A percentile compares a stretch with the other conserved stretches of the same genome.
Evolutionary conservation across 495 filamentous ascomycete species (phyloP).

Genomic region (Penicillium samsonianum): DNA sequence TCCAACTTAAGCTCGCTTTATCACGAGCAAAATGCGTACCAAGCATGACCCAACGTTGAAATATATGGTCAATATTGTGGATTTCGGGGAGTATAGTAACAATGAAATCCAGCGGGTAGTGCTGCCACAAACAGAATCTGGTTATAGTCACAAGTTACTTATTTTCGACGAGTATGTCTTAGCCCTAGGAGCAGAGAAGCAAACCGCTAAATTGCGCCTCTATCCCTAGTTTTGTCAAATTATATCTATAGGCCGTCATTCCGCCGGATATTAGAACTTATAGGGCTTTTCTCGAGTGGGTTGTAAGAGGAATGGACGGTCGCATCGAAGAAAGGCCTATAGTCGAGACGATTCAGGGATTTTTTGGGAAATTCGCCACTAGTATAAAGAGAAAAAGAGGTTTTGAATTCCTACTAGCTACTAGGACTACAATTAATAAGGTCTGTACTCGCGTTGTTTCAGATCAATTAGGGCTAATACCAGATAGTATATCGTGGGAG

Average conservation of each 20-base stretch:
- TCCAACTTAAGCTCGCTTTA: no score
- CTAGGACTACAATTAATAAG: slow-evolving; percentile 4
- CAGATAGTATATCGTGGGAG: slow-evolving; percentile 7
- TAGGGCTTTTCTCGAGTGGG: slow-evolving; percentile 5
- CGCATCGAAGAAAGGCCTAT: slow-evolving; percentile 10
- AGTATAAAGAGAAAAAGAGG: slow-evolving; percentile 1
- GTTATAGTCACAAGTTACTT: neutral
- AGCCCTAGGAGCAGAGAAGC: neutral
- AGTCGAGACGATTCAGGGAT: slow-evolving; percentile 4
- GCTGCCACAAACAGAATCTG: no score
- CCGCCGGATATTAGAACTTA: neutral
- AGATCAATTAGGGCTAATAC: neutral
- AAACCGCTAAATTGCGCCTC: neutral
- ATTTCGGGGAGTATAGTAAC: no score
- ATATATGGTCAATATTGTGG: no score
- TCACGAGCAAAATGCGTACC: no score
- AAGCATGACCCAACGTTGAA: no score
- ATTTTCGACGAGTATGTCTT: slow-evolving; percentile 1
- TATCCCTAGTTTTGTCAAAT: neutral
- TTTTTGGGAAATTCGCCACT: slow-evolving; percentile 3
- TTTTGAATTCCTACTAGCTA: slow-evolving; percentile 23
- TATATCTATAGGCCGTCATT: neutral
- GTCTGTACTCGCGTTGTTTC: neutral
- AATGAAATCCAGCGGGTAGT: no score
- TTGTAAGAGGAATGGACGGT: neutral